Base-by-base conservation (phyloP, 2,329 filamentous ascomycete genomes). In the Neofusicoccum sp. region DNA sequence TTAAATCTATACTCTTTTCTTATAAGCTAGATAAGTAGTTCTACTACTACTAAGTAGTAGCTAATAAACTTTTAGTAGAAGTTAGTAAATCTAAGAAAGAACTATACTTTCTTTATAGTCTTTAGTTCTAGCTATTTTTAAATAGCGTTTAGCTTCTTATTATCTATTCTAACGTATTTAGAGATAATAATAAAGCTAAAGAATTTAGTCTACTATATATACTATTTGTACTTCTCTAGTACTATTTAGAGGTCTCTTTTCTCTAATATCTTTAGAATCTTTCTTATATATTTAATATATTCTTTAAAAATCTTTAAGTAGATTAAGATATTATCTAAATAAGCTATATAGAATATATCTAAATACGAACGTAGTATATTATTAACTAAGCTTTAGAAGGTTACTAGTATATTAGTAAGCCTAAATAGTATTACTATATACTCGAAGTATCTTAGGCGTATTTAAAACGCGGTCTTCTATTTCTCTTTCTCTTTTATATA, bases 281-380 rank as follows among this genome's bases (percentile, higher is more conserved):
- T 43, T 12, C 31, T 1, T 3, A 65, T 43, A 40, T 66, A 48
- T 16, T 60, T 14, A 7, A 51, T 30, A 56, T 66, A 64, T 20
- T 58, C 20, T 16, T 40, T 8, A 4, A 48, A 16, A 12, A 49
- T 64, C 33, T 47, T 58, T 26, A 36, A 30, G 14, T 58, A 65
- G 24, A 66, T 63, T 49, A 66, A 36, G n/a, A 66, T 62, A 59
- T 66, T 61, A 54, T 65, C 44, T 62, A 65, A 31, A 40, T 65
- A 67, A 8, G 57, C 33, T 26, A 62, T 65, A 63, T 45, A 59
- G 40, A 63, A 61, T n/a, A 61, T 61, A 60, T 64, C 33, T 24
- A 65, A 9, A 48, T 60, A 60, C 3, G 58, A 26, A 11, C 12
- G 48, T 58, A 65, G 40, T 3, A 58, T 43, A 28, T 61, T 59